Base-by-base conservation (phyloP, 768 basidiomycete genomes). In the Boletus vermiculosoides region DNA sequence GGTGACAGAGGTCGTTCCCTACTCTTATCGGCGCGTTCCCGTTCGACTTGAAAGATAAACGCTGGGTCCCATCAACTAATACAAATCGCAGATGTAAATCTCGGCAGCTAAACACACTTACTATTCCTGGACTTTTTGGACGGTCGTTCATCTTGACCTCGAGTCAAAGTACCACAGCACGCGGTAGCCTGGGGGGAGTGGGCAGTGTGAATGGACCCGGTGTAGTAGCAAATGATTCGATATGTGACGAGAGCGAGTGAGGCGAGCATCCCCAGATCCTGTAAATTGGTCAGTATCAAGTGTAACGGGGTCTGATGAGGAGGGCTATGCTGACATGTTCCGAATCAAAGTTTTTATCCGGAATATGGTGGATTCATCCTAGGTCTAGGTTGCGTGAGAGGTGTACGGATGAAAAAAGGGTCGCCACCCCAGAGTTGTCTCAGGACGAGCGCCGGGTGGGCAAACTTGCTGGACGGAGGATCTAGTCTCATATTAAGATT, bases 91-190 rank as follows among this genome's bases (percentile, higher is more conserved):
- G 20, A 31, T 13, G 42, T 33, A 52, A 52, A 57, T 57, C 55
- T 50, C 45, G 45, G 49, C 5, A 45, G 47, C 45, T 42, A 41
- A 55, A 36, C 42, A 23, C 50, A 54, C 63, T 54, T 48, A 28
- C 52, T 50, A 42, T 56, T 52, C 45, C 30, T 46, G 48, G 56
- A 44, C 12, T 49, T 22, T 44, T 18, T 18, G 36, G 22, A 49
- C 2, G 16, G 28, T 46, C 23, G 15, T 41, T 16, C 28, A 10
- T 10, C 37, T 36, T 23, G 50, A 45, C 57, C 18, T 60, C 36
- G 16, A 41, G 45, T 6, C 9, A 47, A 16, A 39, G 39, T 13
- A n/a, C 39, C 20, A 34, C 31, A 36, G 23, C 20, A 33, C 8
- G 48, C 3, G 25, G 63, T 28, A 16, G 22, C 34, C 2, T 7